Evolutionary conservation across 2,329 filamentous ascomycete species (phyloP).

Genomic region (Ceratocystis papillata): DNA sequence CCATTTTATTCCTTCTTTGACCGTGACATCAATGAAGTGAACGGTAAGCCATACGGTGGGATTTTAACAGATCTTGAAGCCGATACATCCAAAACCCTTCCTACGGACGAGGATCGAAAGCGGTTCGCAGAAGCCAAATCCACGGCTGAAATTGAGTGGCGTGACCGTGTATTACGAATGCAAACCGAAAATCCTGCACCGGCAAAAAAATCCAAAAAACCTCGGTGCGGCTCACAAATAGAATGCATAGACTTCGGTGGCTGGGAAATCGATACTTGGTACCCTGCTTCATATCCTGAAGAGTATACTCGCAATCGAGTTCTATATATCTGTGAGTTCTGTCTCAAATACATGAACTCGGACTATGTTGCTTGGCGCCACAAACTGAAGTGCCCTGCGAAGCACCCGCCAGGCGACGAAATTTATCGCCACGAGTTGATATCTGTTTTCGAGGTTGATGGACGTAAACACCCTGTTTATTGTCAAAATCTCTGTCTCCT

Average conservation of each 20-base stretch:
- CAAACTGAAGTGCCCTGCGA: constrained; percentile 91
- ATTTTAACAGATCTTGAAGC: constrained; percentile 82
- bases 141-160: constrained; percentile 86
- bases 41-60: constrained; percentile 89
- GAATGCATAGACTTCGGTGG: constrained; percentile 98
- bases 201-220: constrained; percentile 58
- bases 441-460: constrained; percentile 95
- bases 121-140: constrained; percentile 84
- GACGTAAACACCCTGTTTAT: constrained; percentile 94
- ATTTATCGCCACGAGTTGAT: constrained; percentile 87
- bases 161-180: constrained; percentile 48
- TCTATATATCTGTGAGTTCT: constrained; percentile 99
- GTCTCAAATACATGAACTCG: constrained; percentile 98
- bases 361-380: constrained; percentile 97
- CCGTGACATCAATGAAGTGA: constrained; percentile 76
- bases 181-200: constrained; percentile 55
- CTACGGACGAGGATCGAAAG: constrained; percentile 65
- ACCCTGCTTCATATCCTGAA: constrained; percentile 93
- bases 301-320: constrained; percentile 95
- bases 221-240: constrained; percentile 85
- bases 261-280: constrained; percentile 98
- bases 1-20: constrained; percentile 85
- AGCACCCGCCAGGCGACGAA: constrained; percentile 93
- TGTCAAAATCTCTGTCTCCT: constrained; percentile 95
- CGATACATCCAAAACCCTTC: constrained; percentile 81